phyloP scores from a whole-genome alignment of 805 yeast species.

The Kodamaea leandrae region DNA sequence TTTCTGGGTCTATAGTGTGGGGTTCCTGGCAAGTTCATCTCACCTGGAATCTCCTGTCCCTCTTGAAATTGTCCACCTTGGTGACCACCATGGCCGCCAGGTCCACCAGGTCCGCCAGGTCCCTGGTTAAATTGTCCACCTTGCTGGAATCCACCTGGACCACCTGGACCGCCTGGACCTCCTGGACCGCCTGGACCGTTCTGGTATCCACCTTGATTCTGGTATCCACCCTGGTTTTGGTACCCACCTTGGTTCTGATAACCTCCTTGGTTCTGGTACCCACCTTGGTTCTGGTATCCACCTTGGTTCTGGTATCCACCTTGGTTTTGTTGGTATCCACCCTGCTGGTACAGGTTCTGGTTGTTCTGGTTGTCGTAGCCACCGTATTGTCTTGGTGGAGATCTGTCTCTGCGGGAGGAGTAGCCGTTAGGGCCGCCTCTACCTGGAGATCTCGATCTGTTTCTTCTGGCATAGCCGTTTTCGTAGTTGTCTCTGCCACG shows the following conservation, averaged over 20 bases:
- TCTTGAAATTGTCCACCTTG: slow-evolving; percentile 2
- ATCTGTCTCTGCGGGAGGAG: slow-evolving; percentile 24
- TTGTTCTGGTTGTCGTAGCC: background rate
- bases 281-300: slow-evolving; percentile 7
- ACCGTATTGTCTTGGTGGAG: slow-evolving; percentile 24
- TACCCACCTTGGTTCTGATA: background rate
- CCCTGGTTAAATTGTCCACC: background rate
- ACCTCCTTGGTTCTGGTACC: slow-evolving; percentile 5
- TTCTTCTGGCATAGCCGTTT: slow-evolving; percentile 45
- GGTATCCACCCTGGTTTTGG: background rate
- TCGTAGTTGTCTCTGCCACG: slow-evolving; percentile 31
- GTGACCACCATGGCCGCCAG: no score
- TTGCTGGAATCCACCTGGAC: background rate
- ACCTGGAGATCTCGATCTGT: slow-evolving; percentile 54
- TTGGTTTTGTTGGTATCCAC: slow-evolving; percentile 13
- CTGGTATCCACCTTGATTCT: background rate
- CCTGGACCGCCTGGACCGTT: slow-evolving; percentile 5
- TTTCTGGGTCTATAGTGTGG: slow-evolving; percentile 76
- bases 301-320: slow-evolving; percentile 6
- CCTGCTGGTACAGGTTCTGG: slow-evolving; percentile 7
- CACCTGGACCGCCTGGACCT: background rate
- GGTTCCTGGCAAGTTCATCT: slow-evolving; percentile 65
- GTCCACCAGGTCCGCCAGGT: slow-evolving; percentile 1
- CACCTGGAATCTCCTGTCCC: slow-evolving; percentile 45
- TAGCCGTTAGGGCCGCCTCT: slow-evolving; percentile 23